Percentiles rank a stretch among this genome's conserved stretches.
These are phyloP conservation scores for Mycocentrospora acerina DNA, from an alignment of 2,329 filamentous ascomycete species.

Conservation along the genomic window DNA sequence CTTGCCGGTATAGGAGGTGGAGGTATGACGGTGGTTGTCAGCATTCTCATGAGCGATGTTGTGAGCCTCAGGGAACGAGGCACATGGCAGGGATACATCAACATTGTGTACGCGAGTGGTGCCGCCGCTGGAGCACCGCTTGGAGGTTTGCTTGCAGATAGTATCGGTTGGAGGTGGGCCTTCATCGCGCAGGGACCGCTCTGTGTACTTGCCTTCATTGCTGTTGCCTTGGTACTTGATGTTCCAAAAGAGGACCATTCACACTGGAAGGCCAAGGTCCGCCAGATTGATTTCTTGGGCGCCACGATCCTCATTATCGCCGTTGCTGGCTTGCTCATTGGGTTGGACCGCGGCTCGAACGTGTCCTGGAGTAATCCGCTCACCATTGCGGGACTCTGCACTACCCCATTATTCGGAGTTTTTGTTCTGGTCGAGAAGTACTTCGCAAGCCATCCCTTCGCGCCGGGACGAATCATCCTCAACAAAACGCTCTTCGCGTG, in stretches of 20 bases:
- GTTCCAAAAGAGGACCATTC: conserved; percentile 60
- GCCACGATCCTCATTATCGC: conserved; percentile 66
- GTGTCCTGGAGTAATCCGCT: conserved; percentile 63
- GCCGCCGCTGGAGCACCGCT: conserved; percentile 69
- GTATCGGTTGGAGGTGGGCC: conserved; percentile 74
- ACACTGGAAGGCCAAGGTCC: conserved; percentile 67
- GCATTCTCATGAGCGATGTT: conserved; percentile 70
- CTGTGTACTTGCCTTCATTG: conserved; percentile 64
- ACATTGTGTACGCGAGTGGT: conserved; percentile 71
- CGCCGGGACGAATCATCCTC: conserved; percentile 72
- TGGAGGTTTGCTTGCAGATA: conserved; percentile 70
- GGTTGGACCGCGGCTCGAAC: conserved; percentile 73
- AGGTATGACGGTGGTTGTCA: conserved; percentile 70
- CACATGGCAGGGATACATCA: conserved; percentile 73
- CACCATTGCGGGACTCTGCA: conserved; percentile 59
- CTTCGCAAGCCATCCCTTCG: conserved; percentile 70
- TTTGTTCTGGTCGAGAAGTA: conserved; percentile 70
- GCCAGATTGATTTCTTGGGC: conserved; percentile 72
- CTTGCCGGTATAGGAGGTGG: conserved; percentile 68
- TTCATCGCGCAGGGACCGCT: conserved; percentile 72
- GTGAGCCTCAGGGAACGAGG: conserved; percentile 69
- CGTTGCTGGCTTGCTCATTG: conserved; percentile 66
- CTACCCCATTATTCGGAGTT: conserved; percentile 62
- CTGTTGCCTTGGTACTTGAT: conserved; percentile 64
- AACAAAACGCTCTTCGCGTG: conserved; percentile 65